A percentile compares a stretch with the other conserved stretches of the same genome.
phyloP scores from a whole-genome alignment of 148 eudicot species.

The Beta vulgaris region DNA sequence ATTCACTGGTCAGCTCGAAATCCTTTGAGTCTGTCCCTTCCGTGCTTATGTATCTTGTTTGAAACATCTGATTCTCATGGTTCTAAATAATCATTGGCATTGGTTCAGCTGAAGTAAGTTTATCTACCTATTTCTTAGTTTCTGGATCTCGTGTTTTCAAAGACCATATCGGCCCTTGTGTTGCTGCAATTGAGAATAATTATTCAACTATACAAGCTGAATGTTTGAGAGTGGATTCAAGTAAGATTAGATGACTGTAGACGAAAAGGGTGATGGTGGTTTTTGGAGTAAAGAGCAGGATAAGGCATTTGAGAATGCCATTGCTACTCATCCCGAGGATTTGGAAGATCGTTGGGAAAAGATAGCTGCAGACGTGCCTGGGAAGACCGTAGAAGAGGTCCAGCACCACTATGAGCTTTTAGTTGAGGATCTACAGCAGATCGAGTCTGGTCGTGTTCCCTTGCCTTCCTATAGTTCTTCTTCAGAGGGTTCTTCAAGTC shows the following conservation, averaged over 20 bases:
- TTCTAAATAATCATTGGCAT: conserved; percentile 20
- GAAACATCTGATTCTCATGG: conserved; percentile 23
- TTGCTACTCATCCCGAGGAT: conserved; percentile 63
- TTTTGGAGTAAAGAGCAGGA: conserved; percentile 85
- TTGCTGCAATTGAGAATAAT: conserved; percentile 9
- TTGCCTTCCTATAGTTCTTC: conserved; percentile 62
- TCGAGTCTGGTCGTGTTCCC: conserved; percentile 78
- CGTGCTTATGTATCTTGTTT: conserved; percentile 23
- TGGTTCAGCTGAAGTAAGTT: conserved; percentile 17
- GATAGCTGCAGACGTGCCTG: conserved; percentile 67
- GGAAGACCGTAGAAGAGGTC: conserved; percentile 71
- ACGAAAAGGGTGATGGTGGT: conserved; percentile 41
- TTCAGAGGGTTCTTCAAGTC: conserved; percentile 49
- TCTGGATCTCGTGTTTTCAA: neutral
- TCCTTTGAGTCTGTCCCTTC: conserved; percentile 24
- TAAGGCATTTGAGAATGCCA: conserved; percentile 79
- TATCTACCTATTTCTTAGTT: conserved; percentile 8
- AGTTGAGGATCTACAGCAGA: conserved; percentile 60
- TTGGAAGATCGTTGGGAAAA: conserved; percentile 74
- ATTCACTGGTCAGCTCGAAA: conserved; percentile 25
- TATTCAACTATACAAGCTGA: conserved; percentile 10
- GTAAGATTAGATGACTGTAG: conserved; percentile 45
- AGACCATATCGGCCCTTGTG: neutral
- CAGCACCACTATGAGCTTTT: conserved; percentile 74
- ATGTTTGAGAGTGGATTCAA: conserved; percentile 23